These are phyloP conservation scores for Dryadomyces sulphureus DNA, from an alignment of 2,329 filamentous ascomycete species.

Conservation along the genomic window DNA sequence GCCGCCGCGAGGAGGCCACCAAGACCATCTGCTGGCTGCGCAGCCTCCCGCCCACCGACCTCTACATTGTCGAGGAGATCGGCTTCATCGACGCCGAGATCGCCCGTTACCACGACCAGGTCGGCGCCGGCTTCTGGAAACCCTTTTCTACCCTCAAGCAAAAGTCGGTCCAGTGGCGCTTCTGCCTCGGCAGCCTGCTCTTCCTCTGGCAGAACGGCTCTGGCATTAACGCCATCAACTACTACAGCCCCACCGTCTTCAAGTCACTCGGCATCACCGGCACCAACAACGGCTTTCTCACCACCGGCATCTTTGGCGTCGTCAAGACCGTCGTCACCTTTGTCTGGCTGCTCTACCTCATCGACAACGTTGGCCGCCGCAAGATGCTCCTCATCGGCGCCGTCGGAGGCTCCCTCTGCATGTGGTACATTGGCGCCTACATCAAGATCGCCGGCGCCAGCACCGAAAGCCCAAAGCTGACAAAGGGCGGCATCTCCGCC, in stretches of 20 bases:
- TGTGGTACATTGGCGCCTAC: constrained; percentile 50
- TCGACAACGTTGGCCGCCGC: constrained; percentile 41
- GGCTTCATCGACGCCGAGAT: constrained; percentile 55
- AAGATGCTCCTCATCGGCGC: constrained; percentile 52
- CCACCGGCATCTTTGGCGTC: constrained; percentile 63
- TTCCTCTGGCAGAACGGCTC: constrained; percentile 69
- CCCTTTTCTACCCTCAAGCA: constrained; percentile 46
- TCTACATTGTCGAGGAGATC: constrained; percentile 61
- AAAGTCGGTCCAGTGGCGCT: constrained; percentile 49
- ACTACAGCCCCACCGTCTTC: constrained; percentile 58
- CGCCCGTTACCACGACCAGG: constrained; percentile 44
- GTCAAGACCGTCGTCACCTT: constrained; percentile 58
- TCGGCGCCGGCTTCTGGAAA: constrained; percentile 62
- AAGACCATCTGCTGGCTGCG: constrained; percentile 43
- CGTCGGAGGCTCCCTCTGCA: constrained; percentile 33
- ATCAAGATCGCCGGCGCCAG: constrained; percentile 33
- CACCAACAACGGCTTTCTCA: constrained; percentile 31
- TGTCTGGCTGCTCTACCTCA: constrained; percentile 53
- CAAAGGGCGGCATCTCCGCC: constrained; percentile 36
- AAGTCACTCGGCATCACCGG: constrained; percentile 31
- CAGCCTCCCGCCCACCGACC: constrained; percentile 36
- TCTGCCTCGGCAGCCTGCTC: constrained; percentile 58
- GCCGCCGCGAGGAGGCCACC: constrained; percentile 7
- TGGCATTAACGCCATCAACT: constrained; percentile 70
- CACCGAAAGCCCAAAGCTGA: constrained; percentile 17